Conservation (phyloP, 495 filamentous ascomycete species). For the Aspergillus conjunctus region DNA sequence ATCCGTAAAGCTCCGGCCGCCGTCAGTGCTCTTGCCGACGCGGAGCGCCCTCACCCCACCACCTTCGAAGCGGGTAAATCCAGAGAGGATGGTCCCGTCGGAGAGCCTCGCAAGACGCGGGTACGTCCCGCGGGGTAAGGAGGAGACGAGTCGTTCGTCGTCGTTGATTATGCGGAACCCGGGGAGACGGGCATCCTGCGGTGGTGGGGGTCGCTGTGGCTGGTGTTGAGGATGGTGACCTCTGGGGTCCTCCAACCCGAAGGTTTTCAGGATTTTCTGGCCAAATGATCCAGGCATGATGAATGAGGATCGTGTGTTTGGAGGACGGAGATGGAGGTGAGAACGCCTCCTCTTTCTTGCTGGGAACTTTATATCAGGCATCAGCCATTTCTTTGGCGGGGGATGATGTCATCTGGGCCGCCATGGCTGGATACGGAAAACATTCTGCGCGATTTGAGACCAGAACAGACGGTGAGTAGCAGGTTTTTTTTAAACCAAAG, state of each 20-base stretch:
- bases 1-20: conserved; percentile 37
- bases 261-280: conserved; percentile 41
- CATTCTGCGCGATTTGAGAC: not conserved
- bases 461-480: not conserved
- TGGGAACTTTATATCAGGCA: not conserved
- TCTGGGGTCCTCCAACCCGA: conserved; percentile 30
- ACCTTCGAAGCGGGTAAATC: conserved; percentile 42
- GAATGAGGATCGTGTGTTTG: not conserved
- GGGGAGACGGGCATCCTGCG: conserved; percentile 15
- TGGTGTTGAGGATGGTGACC: conserved; percentile 1
- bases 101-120: conserved; percentile 41
- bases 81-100: conserved; percentile 45
- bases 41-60: conserved; percentile 33
- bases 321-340: not conserved
- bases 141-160: conserved; percentile 44
- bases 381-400: not conserved
- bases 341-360: too few relatives aligned
- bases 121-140: conserved; percentile 46
- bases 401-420: conserved; percentile 4
- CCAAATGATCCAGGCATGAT: conserved; percentile 39
- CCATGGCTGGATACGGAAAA: too few relatives aligned
- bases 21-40: conserved; percentile 42
- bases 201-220: conserved; percentile 5
- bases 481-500: too few relatives aligned
- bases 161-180: conserved; percentile 35